A percentile compares a stretch with the other conserved stretches of the same genome.
phyloP scores from a whole-genome alignment of 1,139 yeast genomes.

The Scheffersomyces insectosa region DNA sequence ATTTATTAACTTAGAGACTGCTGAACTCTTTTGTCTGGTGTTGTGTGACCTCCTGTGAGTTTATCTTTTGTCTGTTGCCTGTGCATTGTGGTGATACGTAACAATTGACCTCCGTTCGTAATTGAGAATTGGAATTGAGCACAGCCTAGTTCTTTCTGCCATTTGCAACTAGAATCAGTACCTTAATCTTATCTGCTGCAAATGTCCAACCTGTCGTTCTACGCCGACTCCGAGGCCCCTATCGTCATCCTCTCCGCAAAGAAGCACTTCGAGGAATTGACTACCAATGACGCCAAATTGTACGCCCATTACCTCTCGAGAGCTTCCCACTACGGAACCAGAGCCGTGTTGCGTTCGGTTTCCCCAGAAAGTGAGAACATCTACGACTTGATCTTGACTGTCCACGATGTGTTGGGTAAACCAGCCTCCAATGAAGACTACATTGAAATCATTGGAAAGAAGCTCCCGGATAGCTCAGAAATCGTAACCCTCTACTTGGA shows the following conservation, averaged over 20 bases:
- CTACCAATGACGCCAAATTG: slow-evolving; percentile 37
- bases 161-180: background rate
- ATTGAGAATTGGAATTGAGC: background rate
- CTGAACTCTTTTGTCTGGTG: no score
- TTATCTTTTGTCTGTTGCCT: slow-evolving; percentile 1
- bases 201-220: slow-evolving; percentile 3
- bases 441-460: slow-evolving; percentile 22
- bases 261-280: slow-evolving; percentile 44
- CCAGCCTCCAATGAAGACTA: slow-evolving; percentile 47
- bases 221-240: slow-evolving; percentile 48
- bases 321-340: slow-evolving; percentile 81
- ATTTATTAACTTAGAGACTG: no score
- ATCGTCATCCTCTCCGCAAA: slow-evolving; percentile 44
- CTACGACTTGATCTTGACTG: slow-evolving; percentile 61
- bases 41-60: no score
- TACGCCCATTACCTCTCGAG: slow-evolving; percentile 83
- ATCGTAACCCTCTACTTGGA: slow-evolving; percentile 59
- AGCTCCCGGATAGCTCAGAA: slow-evolving; percentile 30
- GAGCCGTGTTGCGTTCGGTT: slow-evolving; percentile 80
- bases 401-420: slow-evolving; percentile 54
- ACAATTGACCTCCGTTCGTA: background rate
- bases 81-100: background rate
- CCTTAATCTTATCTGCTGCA: background rate
- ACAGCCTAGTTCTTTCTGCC: background rate
- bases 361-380: slow-evolving; percentile 78